Evolutionary conservation across 768 basidiomycete species (phyloP), one percentile per base, ranked within the genome.

Genomic region (Hericium erinaceus): DNA sequence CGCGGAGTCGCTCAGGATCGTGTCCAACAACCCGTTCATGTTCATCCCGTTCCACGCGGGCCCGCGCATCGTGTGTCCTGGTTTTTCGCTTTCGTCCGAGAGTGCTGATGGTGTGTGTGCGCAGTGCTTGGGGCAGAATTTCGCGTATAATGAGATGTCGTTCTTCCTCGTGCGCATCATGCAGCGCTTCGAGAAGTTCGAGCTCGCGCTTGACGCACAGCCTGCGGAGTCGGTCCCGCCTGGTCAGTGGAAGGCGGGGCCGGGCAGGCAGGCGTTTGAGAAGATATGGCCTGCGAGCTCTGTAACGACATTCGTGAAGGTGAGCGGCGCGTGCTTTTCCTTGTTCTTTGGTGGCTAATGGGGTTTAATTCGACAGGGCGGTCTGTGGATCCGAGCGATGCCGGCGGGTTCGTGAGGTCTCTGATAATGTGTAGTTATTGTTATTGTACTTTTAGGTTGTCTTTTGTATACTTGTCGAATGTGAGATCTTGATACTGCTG

Each of bases 31-130:
- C 60, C 82, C 83, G 1, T 84, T 79, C 72, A 85, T 86, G 56
- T 85, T 85, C 67, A 67, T 81, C 6, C 83, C 84, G 0, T 85
- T 85, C 71, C 84, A 84, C 55, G 82, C 82, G 0, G 84, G 81
- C 1, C 84, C 83, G 16, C 73, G 84, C 8, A 83, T 84, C 58
- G 49, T 51, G 24, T 10, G 49, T 51, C 5, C 20, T 22, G 18
- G 7, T 0, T 13, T 1, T 53, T 24, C 7, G 52, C 12, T 37
- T 33, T 10, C 33, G 8, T 2, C 11, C 52, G 28, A 39, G n/a
- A 15, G 24, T 12, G 49, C 49, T 51, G 24, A 53, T n/a, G 11
- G n/a, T 1, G 52, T 12, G 13, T 10, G 5, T 12, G n/a, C 20
- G 28, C 16, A 51, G 49, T 85, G 83, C 55, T 74, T 83, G 8